Percentiles rank a stretch among this genome's conserved stretches.
phyloP scores from a whole-genome alignment of 2,329 filamentous ascomycete species.

The Colletotrichum navitas region DNA sequence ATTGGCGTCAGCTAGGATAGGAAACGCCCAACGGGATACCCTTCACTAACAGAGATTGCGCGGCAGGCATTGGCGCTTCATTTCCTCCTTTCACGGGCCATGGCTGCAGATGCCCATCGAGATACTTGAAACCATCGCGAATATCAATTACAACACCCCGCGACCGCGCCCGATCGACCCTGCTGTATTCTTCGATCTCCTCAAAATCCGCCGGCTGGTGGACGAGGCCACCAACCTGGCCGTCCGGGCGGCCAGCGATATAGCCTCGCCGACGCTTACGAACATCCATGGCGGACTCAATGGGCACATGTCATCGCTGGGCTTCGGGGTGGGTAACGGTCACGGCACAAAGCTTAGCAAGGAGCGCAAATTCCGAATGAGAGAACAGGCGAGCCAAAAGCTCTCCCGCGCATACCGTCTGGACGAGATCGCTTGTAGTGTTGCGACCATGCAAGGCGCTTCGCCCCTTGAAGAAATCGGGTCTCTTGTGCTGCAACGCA shows the following conservation, averaged over 20 bases:
- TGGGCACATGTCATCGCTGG: constrained; percentile 53
- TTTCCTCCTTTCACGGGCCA: constrained; percentile 85
- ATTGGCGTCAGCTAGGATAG: background rate
- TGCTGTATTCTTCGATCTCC: constrained; percentile 84
- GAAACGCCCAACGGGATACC: background rate
- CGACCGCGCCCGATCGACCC: constrained; percentile 83
- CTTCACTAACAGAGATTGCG: constrained; percentile 41
- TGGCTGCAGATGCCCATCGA: constrained; percentile 86
- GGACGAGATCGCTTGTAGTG: constrained; percentile 86
- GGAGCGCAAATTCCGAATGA: constrained; percentile 82
- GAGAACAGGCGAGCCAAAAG: constrained; percentile 83
- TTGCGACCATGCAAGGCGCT: constrained; percentile 85
- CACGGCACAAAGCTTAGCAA: constrained; percentile 77
- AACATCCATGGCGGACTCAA: constrained; percentile 61
- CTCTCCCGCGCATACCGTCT: constrained; percentile 82
- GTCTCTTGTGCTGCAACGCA: constrained; percentile 77
- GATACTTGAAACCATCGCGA: constrained; percentile 81
- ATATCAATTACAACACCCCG: constrained; percentile 83
- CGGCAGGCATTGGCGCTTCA: constrained; percentile 84
- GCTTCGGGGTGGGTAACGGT: constrained; percentile 70
- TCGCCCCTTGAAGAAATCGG: constrained; percentile 84
- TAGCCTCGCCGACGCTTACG: constrained; percentile 73
- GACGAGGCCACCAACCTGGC: constrained; percentile 84
- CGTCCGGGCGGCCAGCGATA: constrained; percentile 81
- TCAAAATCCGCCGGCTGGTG: constrained; percentile 84